Evolutionary conservation across 371 early-diverging fungal genomes (phyloP).

Genomic region (Mucor indicus): DNA sequence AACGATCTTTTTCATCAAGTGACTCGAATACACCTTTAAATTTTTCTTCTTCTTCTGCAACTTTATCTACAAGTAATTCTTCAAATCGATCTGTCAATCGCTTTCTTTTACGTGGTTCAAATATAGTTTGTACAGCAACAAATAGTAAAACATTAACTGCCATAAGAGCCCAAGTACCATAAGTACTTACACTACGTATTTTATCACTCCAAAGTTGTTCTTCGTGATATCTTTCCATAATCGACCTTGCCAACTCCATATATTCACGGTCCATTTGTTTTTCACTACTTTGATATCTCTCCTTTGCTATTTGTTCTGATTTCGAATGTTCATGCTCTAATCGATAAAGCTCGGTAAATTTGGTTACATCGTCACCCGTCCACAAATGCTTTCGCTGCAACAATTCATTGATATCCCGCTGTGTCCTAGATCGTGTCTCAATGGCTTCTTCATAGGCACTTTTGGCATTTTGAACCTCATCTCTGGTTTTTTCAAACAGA

Average conservation of each 20-base stretch:
- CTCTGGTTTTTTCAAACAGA: slow-evolving; percentile 55
- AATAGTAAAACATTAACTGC: slow-evolving; percentile 70
- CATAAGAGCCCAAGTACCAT: slow-evolving; percentile 82
- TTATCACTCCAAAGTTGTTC: slow-evolving; percentile 98
- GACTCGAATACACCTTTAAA: slow-evolving; percentile 25
- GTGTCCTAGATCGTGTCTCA: slow-evolving; percentile 69
- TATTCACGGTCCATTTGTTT: slow-evolving; percentile 71
- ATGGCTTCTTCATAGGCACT: slow-evolving; percentile 66
- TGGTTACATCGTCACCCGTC: slow-evolving; percentile 82
- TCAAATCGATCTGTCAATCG: slow-evolving; percentile 74
- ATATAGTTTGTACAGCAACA: slow-evolving; percentile 70
- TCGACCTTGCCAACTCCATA: slow-evolving; percentile 63
- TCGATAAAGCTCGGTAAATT: slow-evolving; percentile 85
- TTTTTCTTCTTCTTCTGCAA: slow-evolving; percentile 42
- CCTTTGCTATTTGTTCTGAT: slow-evolving; percentile 59
- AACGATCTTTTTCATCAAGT: slow-evolving; percentile 19
- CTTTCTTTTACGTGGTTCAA: slow-evolving; percentile 76
- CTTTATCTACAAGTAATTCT: slow-evolving; percentile 48
- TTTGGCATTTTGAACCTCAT: slow-evolving; percentile 64
- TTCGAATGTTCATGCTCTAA: slow-evolving; percentile 76
- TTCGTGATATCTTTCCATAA: slow-evolving; percentile 80
- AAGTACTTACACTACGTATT: slow-evolving; percentile 86
- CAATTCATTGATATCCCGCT: slow-evolving; percentile 85
- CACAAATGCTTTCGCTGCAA: slow-evolving; percentile 86
- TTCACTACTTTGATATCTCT: slow-evolving; percentile 58